A percentile compares a stretch with the other conserved stretches of the same genome.
Conservation (phyloP, 163 green algal genomes). For the Prototheca wickerhamii region DNA sequence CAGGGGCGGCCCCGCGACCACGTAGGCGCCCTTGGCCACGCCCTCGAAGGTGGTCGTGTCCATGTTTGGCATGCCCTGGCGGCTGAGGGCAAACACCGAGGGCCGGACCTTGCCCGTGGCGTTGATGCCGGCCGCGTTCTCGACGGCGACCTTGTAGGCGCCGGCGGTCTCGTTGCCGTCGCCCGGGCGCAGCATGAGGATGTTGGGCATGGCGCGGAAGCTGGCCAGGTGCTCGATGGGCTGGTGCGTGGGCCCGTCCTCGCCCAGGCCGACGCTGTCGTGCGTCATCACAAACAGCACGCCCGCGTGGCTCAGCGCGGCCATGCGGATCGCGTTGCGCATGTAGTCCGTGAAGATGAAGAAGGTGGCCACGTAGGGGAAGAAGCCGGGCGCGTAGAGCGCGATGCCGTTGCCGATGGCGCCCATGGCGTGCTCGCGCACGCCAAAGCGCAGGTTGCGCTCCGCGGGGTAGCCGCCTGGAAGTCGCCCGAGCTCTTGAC, state of each 20-base stretch:
- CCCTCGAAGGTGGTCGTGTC: conserved; percentile 67
- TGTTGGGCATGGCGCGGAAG: conserved; percentile 99
- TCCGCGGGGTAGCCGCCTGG: conserved; percentile 71
- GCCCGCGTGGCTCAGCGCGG: conserved; percentile 68
- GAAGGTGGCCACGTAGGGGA: conserved; percentile 98
- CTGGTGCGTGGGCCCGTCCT: conserved; percentile 98
- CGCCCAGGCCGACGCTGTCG: conserved; percentile 98
- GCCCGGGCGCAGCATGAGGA: conserved; percentile 86
- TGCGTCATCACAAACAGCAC: conserved; percentile 95
- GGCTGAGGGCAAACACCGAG: conserved; percentile 84
- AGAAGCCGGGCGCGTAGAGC: conserved; percentile 79
- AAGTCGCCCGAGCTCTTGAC: conserved; percentile 90
- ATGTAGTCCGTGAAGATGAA: conserved; percentile 99
- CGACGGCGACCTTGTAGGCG: conserved; percentile 81
- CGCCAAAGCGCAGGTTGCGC: conserved; percentile 95
- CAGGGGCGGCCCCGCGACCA: conserved; percentile 51
- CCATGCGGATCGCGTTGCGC: conserved; percentile 90
- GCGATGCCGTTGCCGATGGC: conserved; percentile 94
- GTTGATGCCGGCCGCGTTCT: conserved; percentile 47
- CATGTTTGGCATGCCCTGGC: conserved; percentile 95
- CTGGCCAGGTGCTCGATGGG: conserved; percentile 96
- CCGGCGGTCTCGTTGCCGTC: conserved; percentile 95
- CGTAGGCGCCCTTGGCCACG: conserved; percentile 84
- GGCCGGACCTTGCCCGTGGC: conserved; percentile 48
- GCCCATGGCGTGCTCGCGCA: conserved; percentile 97